phyloP scores from a whole-genome alignment of 192 early-diverging fungal species.

The Globomyces pollinis-pini region DNA sequence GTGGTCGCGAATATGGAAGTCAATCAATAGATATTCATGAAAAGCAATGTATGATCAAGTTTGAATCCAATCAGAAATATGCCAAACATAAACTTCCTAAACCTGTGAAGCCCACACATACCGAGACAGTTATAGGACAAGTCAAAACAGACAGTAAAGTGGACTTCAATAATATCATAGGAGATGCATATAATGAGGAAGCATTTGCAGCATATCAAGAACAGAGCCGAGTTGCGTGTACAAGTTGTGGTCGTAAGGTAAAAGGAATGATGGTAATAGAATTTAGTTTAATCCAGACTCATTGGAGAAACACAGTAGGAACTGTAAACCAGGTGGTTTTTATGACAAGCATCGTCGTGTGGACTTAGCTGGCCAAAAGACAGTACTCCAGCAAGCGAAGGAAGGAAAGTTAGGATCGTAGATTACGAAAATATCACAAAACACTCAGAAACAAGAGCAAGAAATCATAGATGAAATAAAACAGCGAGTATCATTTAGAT shows the following conservation, averaged over 20 bases:
- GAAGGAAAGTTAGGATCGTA: too few relatives aligned
- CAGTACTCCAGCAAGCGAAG: too few relatives aligned
- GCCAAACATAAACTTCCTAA: not conserved
- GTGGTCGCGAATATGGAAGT: slow-evolving; percentile 3
- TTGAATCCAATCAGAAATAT: not conserved
- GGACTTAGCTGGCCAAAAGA: too few relatives aligned
- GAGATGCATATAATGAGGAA: not conserved
- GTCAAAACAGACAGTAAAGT: not conserved
- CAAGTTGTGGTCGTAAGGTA: not conserved
- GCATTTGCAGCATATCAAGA: not conserved
- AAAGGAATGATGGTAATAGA: not conserved
- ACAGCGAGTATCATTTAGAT: too few relatives aligned
- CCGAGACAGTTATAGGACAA: not conserved
- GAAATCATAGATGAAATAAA: too few relatives aligned
- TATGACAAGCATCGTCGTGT: not conserved
- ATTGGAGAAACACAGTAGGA: not conserved
- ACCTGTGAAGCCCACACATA: not conserved
- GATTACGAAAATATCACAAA: too few relatives aligned
- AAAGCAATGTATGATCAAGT: not conserved
- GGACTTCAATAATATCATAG: not conserved
- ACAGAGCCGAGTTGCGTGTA: not conserved
- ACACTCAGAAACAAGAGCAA: too few relatives aligned
- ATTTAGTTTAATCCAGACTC: not conserved
- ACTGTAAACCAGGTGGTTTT: not conserved
- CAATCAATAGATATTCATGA: slow-evolving; percentile 11